A percentile compares a stretch with the other conserved stretches of the same genome.
phyloP scores from a whole-genome alignment of 2,329 filamentous ascomycete genomes.

The Lecanosticta acicola region DNA sequence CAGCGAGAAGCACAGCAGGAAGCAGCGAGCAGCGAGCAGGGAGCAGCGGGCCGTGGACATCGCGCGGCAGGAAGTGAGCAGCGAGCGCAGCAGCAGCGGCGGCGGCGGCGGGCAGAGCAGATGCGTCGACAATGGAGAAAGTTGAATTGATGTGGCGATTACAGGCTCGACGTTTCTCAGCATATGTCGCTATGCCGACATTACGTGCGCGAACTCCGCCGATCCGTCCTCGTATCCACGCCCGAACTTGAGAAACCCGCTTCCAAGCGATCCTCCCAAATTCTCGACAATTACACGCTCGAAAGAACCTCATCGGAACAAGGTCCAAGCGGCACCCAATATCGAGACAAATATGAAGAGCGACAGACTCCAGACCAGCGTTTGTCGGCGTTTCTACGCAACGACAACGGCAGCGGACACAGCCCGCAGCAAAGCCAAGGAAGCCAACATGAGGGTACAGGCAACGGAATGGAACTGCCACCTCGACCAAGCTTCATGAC shows the following conservation, averaged over 20 bases:
- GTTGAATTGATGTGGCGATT: not conserved
- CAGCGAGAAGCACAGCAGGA: not conserved
- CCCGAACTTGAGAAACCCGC: constrained; percentile 75
- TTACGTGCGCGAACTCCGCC: constrained; percentile 89
- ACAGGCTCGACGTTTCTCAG: constrained; percentile 96
- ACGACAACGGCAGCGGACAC: constrained; percentile 43
- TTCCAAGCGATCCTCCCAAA: constrained; percentile 78
- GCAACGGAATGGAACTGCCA: constrained; percentile 39
- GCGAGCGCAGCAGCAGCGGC: not conserved
- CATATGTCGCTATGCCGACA: constrained; percentile 97
- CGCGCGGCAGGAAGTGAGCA: not conserved
- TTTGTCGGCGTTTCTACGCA: constrained; percentile 73
- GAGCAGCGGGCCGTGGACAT: not conserved
- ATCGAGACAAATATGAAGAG: constrained; percentile 41
- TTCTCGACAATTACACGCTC: constrained; percentile 54
- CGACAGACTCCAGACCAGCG: constrained; percentile 71
- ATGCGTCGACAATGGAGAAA: not conserved
- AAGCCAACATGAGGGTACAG: constrained; percentile 26
- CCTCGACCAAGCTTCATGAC: constrained; percentile 57
- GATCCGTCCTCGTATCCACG: constrained; percentile 87
- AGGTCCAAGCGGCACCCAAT: constrained; percentile 28
- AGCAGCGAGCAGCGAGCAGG: not conserved
- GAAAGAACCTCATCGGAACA: constrained; percentile 44
- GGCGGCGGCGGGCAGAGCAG: not conserved
- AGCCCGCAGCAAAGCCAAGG: constrained; percentile 45